These are phyloP conservation scores for Herpetomonas tarakana DNA, from an alignment of 208 protist species.

Conservation along the genomic window DNA sequence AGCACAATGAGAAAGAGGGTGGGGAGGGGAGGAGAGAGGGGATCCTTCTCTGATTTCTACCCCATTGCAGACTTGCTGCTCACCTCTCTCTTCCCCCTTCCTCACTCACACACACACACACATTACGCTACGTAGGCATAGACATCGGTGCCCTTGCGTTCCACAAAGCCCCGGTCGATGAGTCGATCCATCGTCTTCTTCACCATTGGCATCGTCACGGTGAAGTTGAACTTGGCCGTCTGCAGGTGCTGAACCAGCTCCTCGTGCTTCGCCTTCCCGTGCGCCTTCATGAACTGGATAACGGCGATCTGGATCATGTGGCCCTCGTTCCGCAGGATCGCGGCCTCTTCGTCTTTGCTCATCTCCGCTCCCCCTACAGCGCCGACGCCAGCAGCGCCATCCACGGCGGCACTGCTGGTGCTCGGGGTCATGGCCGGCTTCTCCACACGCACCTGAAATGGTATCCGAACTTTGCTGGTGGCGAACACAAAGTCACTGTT, in stretches of 20 bases:
- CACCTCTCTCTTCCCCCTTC: too few relatives aligned
- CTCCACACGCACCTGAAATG: constrained; percentile 15
- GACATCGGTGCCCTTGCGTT: constrained; percentile 56
- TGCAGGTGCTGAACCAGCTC: constrained; percentile 79
- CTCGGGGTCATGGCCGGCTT: constrained; percentile 4
- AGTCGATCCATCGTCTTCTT: constrained; percentile 94
- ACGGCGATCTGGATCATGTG: constrained; percentile 91
- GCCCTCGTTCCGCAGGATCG: constrained; percentile 58
- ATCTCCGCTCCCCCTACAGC: too few relatives aligned
- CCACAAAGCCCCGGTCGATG: constrained; percentile 94
- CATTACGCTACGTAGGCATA: constrained; percentile 93
- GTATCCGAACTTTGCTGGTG: constrained; percentile 37
- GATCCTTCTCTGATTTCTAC: too few relatives aligned
- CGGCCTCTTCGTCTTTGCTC: constrained; percentile 69
- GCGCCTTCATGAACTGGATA: constrained; percentile 94
- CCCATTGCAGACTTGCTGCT: too few relatives aligned
- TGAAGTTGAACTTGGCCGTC: constrained; percentile 81
- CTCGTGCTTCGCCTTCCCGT: constrained; percentile 65
- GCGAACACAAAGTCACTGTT: constrained; percentile 39
- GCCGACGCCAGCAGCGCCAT: constrained; percentile 12
- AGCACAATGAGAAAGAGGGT: too few relatives aligned
- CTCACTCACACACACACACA: too few relatives aligned
- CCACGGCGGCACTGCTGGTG: constrained; percentile 10
- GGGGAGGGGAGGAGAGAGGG: too few relatives aligned
- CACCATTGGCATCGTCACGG: constrained; percentile 67